Evolutionary conservation across 1,284 basidiomycete genomes (phyloP).

Genomic region (Xanthoconium separans): DNA sequence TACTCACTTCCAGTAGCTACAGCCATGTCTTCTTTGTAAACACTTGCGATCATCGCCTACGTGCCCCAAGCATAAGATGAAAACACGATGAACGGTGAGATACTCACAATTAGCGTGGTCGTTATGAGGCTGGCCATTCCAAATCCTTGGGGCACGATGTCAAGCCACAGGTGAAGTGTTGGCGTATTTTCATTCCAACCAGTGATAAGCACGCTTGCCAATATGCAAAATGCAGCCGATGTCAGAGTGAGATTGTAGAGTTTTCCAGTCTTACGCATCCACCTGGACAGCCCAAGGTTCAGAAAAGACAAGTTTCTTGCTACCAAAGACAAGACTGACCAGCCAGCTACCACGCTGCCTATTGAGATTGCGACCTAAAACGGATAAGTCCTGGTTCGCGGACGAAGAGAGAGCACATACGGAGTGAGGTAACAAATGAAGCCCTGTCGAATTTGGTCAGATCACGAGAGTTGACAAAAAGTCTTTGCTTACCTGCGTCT

Average conservation of each 20-base stretch:
- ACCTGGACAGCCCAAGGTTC: constrained; percentile 42
- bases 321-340: constrained; percentile 45
- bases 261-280: constrained; percentile 82
- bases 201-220: constrained; percentile 56
- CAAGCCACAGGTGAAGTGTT: constrained; percentile 68
- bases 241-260: constrained; percentile 70
- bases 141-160: constrained; percentile 76
- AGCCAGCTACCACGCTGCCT: constrained; percentile 83
- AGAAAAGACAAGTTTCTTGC: background rate
- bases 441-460: constrained; percentile 37
- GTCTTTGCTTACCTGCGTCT: constrained; percentile 55
- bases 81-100: constrained; percentile 3
- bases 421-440: constrained; percentile 87
- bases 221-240: constrained; percentile 53
- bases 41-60: constrained; percentile 82
- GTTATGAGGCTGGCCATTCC: constrained; percentile 84
- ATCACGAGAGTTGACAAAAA: background rate
- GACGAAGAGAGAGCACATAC: constrained; percentile 41
- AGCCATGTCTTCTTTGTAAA: constrained; percentile 79
- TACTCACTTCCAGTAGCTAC: constrained; percentile 84
- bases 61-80: constrained; percentile 9
- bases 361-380: constrained; percentile 68
- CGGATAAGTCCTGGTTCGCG: constrained; percentile 7
- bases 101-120: constrained; percentile 74
- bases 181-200: constrained; percentile 66